A percentile compares a stretch with the other conserved stretches of the same genome.
Conservation (phyloP, 495 filamentous ascomycete species). For the Xylaria scruposa region DNA sequence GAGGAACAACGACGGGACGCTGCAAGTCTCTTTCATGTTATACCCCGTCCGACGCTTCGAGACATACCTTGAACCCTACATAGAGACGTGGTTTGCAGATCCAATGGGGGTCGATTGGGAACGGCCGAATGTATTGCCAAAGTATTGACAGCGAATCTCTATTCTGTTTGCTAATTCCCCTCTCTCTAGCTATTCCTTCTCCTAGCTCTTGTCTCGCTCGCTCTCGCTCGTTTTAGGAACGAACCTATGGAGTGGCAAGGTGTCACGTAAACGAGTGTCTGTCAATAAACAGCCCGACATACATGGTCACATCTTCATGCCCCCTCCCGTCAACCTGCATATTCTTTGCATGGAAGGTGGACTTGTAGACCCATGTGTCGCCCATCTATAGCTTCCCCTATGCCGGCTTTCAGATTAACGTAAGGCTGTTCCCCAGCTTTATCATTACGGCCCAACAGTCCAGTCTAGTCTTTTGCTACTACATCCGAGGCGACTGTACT, state of each 20-base stretch:
- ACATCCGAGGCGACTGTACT: conserved; percentile 17
- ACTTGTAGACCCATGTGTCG: conserved; percentile 22
- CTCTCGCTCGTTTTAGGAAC: neutral
- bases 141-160: conserved; percentile 2
- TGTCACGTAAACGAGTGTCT: conserved; percentile 24
- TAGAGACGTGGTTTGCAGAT: conserved; percentile 11
- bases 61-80: conserved; percentile 30
- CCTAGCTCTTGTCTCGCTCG: neutral
- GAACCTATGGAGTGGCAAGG: conserved; percentile 24
- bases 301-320: conserved; percentile 23
- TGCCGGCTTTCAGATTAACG: conserved; percentile 4
- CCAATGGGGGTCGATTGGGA: neutral
- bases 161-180: conserved; percentile 21
- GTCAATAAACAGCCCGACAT: conserved; percentile 23
- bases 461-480: neutral
- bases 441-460: conserved; percentile 22
- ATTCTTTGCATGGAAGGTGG: conserved; percentile 25
- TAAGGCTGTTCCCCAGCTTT: conserved; percentile 24
- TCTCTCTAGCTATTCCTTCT: neutral
- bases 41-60: conserved; percentile 42
- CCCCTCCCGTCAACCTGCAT: conserved; percentile 18
- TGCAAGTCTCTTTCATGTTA: conserved; percentile 44
- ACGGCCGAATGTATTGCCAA: conserved; percentile 12
- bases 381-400: conserved; percentile 9
- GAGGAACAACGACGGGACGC: conserved; percentile 36